phyloP scores from a whole-genome alignment of 805 yeast genomes.

The Wickerhamiella kazuoi region DNA sequence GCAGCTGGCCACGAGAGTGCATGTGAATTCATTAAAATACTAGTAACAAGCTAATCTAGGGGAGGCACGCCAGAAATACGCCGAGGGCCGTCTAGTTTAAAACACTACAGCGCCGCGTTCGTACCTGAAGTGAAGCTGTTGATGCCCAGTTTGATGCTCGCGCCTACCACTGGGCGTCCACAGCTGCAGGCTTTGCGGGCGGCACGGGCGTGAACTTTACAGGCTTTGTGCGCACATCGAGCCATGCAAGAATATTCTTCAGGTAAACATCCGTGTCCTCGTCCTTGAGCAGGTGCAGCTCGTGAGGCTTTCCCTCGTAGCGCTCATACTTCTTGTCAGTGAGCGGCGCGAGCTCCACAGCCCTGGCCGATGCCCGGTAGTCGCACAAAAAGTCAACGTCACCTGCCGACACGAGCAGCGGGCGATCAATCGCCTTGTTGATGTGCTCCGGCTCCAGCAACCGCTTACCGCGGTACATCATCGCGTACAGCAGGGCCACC shows the following conservation, averaged over 20 bases:
- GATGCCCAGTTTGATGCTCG: no score
- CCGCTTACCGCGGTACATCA: conserved; percentile 21
- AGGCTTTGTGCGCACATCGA: conserved; percentile 5
- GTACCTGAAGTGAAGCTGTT: no score
- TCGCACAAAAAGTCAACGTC: conserved; percentile 22
- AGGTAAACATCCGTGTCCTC: conserved; percentile 7
- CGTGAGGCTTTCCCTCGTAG: conserved; percentile 13
- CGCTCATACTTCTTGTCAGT: conserved; percentile 12
- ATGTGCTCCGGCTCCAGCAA: conserved; percentile 17
- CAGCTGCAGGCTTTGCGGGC: not conserved
- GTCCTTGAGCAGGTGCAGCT: conserved; percentile 11
- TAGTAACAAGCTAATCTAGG: no score
- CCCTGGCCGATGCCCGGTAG: conserved; percentile 6
- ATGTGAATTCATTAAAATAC: no score
- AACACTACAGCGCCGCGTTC: no score
- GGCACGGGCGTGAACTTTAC: not conserved
- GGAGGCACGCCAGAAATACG: no score
- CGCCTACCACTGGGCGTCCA: not conserved
- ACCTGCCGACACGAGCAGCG: conserved; percentile 22
- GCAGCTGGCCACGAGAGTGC: no score
- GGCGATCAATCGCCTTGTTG: conserved; percentile 18
- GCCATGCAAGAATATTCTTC: conserved; percentile 10
- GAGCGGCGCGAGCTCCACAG: conserved; percentile 6
- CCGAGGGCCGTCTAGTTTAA: no score
- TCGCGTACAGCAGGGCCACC: conserved; percentile 19